Base-by-base conservation (phyloP, 306 rosid species). In the Cucurbita pepo region DNA sequence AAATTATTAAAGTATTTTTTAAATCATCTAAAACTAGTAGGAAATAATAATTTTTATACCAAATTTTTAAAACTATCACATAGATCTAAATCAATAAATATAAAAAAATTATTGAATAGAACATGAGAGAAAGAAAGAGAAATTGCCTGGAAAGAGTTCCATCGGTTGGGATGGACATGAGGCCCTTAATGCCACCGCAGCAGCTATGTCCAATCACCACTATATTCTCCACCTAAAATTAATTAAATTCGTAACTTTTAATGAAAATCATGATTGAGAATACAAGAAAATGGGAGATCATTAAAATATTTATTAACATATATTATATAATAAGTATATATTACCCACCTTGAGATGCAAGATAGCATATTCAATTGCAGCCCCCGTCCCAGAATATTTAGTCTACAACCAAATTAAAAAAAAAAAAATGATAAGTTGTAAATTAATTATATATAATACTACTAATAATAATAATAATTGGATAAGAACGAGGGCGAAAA, bases 181-280 rank as follows among this genome's bases (percentile, higher is more conserved):
- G 95, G 5, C 99, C 99, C 85, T 86, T 91, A 77, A 94, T 94
- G 22, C 99, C 99, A 25, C 99, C 99, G 65, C 99, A 94, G 82
- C 91, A 84, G 63, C 99, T 94, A 76, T 94, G 99, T 61, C 97
- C 96, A 78, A 94, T 94, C 11, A 94, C 96, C 76, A 94, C 81
- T 19, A 94, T 91, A 89, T 89, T 83, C 85, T 91, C 95, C 84
- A 94, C 97, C 99, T 94, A 86, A 55, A 55, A 74, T 50, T 74
- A 58, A 64, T 37, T 13, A 47, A 47, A 47, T 47, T 47, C 4
- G 3, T 9, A 43, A 4, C 11, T 48, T 47, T 10, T 12, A 47
- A 47, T 47, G 15, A 47, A 47, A 50, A 50, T 5, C 5, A 14
- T 14, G 3, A 14, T 1, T 5, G 8, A 50, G 18, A 5, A 50